These are phyloP conservation scores for Chaetothyriales sp. DNA, from an alignment of 2,329 filamentous ascomycete genomes.

Conservation along the genomic window DNA sequence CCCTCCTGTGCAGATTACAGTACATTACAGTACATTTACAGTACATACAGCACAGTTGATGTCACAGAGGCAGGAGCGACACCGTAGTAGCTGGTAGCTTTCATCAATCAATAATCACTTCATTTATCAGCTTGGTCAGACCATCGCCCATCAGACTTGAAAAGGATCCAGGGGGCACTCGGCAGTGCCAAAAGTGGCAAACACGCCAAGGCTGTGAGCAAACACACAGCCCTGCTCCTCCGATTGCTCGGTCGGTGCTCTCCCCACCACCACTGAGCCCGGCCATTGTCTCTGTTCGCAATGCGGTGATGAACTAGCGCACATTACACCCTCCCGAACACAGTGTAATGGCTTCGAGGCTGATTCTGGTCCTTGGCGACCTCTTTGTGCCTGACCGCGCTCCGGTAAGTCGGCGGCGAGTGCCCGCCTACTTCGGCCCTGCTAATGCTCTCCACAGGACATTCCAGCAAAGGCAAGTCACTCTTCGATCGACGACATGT, in stretches of 20 bases:
- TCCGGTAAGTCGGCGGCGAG: constrained; percentile 39
- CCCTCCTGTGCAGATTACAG: too few relatives aligned
- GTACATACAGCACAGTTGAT: too few relatives aligned
- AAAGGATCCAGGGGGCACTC: too few relatives aligned
- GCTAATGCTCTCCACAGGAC: constrained; percentile 35
- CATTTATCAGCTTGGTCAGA: too few relatives aligned
- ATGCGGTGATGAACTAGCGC: neutral
- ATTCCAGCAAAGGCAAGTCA: constrained; percentile 70
- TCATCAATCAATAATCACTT: too few relatives aligned
- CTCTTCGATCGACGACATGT: neutral
- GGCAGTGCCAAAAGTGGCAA: too few relatives aligned
- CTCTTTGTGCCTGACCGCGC: constrained; percentile 87
- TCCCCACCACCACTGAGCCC: too few relatives aligned
- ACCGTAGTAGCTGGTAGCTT: too few relatives aligned
- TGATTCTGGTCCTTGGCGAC: constrained; percentile 85
- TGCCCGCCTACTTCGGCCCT: neutral
- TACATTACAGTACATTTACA: too few relatives aligned
- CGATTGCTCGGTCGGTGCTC: too few relatives aligned
- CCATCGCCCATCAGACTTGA: too few relatives aligned
- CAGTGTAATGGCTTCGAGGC: constrained; percentile 57
- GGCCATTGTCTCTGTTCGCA: neutral
- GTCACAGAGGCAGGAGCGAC: too few relatives aligned
- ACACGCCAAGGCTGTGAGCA: neutral
- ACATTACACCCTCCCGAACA: neutral
- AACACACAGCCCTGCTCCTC: neutral